phyloP scores from a whole-genome alignment of 2,329 filamentous ascomycete genomes.

The Xylaria sp. region DNA sequence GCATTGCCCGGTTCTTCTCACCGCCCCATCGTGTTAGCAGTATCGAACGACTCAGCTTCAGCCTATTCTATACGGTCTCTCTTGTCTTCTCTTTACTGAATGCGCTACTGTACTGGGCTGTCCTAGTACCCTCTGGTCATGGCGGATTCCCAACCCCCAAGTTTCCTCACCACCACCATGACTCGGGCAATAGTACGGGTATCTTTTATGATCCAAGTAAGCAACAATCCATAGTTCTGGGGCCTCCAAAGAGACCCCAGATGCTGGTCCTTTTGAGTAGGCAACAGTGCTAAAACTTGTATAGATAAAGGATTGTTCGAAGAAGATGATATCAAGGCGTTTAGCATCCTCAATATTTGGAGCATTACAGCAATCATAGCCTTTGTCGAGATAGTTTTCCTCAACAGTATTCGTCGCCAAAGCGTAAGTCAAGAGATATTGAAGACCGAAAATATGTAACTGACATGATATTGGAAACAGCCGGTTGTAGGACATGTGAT shows the following conservation, averaged over 20 bases:
- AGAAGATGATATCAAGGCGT: slow-evolving; percentile 59
- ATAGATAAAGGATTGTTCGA: slow-evolving; percentile 60
- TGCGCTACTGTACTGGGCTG: slow-evolving; percentile 60
- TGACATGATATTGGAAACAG: slow-evolving; percentile 46
- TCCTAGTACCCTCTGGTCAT: slow-evolving; percentile 52
- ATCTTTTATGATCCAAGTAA: slow-evolving; percentile 45
- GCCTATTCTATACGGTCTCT: slow-evolving; percentile 59
- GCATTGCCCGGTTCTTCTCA: slow-evolving; percentile 55
- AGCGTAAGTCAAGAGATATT: slow-evolving; percentile 51
- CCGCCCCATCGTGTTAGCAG: slow-evolving; percentile 55
- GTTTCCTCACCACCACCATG: slow-evolving; percentile 39
- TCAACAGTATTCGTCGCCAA: slow-evolving; percentile 65
- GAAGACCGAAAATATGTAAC: neutral
- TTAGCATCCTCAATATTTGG: slow-evolving; percentile 59
- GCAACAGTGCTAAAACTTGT: slow-evolving; percentile 16
- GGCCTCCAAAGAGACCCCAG: neutral
- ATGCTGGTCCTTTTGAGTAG: neutral
- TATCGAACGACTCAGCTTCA: slow-evolving; percentile 59
- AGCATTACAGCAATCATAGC: slow-evolving; percentile 56
- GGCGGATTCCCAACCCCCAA: slow-evolving; percentile 47
- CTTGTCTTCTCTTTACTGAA: slow-evolving; percentile 62
- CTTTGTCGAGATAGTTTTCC: slow-evolving; percentile 56
- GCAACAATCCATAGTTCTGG: slow-evolving; percentile 6
- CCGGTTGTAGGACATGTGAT: slow-evolving; percentile 57
- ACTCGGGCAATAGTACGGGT: slow-evolving; percentile 32